These are phyloP conservation scores for Termitomyces sp. DNA, from an alignment of 768 basidiomycete genomes.

Conservation along the genomic window DNA sequence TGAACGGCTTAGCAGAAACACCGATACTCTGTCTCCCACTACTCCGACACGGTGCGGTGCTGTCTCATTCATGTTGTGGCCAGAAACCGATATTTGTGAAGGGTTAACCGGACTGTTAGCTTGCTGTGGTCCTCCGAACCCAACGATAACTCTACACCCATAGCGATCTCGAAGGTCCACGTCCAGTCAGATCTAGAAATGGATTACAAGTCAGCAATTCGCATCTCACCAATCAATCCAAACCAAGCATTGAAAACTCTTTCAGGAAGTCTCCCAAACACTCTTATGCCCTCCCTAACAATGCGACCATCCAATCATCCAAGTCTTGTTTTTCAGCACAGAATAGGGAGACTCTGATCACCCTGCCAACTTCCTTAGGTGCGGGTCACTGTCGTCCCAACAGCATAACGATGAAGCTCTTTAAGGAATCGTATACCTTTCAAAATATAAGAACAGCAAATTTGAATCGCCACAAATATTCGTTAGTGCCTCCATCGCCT, in stretches of 20 bases:
- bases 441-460: constrained; percentile 19
- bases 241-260: neutral
- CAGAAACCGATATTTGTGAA: neutral
- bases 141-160: neutral
- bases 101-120: neutral
- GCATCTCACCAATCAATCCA: neutral
- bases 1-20: neutral
- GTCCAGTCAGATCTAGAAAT: neutral
- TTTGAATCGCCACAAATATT: constrained; percentile 42
- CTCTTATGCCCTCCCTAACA: neutral
- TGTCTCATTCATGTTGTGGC: neutral
- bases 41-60: constrained; percentile 10
- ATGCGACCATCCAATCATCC: neutral
- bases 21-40: neutral
- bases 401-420: constrained; percentile 4
- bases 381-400: neutral
- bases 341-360: neutral
- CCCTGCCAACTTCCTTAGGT: constrained; percentile 1
- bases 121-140: neutral
- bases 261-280: neutral
- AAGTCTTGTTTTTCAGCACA: neutral
- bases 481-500: constrained; percentile 41
- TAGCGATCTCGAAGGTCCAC: neutral
- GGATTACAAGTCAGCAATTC: neutral
- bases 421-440: constrained; percentile 23